Percentiles rank a stretch among this genome's conserved stretches.
These are phyloP conservation scores for Albifimbria verrucaria DNA, from an alignment of 2,329 filamentous ascomycete genomes.

Conservation along the genomic window DNA sequence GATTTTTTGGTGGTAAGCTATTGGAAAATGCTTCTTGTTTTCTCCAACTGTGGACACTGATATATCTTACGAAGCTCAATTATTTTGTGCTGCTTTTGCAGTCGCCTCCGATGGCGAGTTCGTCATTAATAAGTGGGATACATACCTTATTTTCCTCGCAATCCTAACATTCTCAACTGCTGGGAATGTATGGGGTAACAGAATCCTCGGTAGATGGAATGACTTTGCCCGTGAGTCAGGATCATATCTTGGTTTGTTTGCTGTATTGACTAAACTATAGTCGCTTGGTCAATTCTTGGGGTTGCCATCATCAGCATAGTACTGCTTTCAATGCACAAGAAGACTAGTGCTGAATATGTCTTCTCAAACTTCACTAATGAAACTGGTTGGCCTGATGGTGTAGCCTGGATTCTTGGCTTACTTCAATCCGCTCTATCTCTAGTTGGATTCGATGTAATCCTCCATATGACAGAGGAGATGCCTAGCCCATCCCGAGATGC, in stretches of 20 bases:
- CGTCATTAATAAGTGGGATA: conserved; percentile 32
- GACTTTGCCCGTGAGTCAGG: conserved; percentile 31
- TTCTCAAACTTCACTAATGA: conserved; percentile 42
- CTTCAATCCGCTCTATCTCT: conserved; percentile 34
- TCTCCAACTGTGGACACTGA: neutral
- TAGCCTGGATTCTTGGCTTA: conserved; percentile 45
- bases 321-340: conserved; percentile 34
- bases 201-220: conserved; percentile 38
- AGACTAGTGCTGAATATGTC: conserved; percentile 39
- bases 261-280: conserved; percentile 11
- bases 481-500: conserved; percentile 35
- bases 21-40: no score
- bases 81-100: conserved; percentile 38
- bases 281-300: conserved; percentile 39
- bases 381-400: conserved; percentile 42
- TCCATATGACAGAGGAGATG: conserved; percentile 47
- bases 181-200: conserved; percentile 39
- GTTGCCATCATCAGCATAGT: conserved; percentile 42
- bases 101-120: conserved; percentile 35
- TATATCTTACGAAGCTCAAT: conserved; percentile 29
- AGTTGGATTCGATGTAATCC: conserved; percentile 37
- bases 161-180: conserved; percentile 14
- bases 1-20: conserved; percentile 39
- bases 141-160: conserved; percentile 38
- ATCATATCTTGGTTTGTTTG: neutral